These are phyloP conservation scores for Aspergillus jensenii DNA, from an alignment of 2,329 filamentous ascomycete genomes.

Conservation along the genomic window DNA sequence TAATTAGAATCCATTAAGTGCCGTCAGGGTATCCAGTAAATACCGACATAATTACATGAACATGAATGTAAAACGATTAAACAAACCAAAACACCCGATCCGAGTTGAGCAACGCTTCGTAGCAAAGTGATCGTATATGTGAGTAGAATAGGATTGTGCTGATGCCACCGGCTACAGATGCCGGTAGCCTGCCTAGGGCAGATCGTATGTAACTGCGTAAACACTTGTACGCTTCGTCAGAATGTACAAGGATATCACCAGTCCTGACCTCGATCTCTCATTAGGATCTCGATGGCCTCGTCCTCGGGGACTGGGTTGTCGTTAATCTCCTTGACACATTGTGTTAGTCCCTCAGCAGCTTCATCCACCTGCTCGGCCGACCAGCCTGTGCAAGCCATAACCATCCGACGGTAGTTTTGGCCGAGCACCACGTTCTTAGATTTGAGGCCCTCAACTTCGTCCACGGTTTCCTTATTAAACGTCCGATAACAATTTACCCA, in stretches of 20 bases:
- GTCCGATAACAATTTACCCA: slow-evolving; percentile 68
- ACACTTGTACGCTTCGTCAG: slow-evolving; percentile 3
- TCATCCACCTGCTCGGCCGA: slow-evolving; percentile 76
- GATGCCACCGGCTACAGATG: not conserved
- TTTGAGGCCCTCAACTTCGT: slow-evolving; percentile 69
- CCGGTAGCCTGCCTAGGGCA: not conserved
- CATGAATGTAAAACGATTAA: slow-evolving; percentile 7
- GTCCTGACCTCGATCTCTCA: slow-evolving; percentile 46
- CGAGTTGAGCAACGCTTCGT: slow-evolving; percentile 10
- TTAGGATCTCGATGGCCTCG: slow-evolving; percentile 45
- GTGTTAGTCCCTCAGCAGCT: slow-evolving; percentile 73
- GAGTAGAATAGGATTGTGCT: not conserved
- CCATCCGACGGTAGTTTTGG: slow-evolving; percentile 82
- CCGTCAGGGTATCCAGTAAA: slow-evolving; percentile 24
- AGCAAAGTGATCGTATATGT: slow-evolving; percentile 2
- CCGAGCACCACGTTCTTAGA: slow-evolving; percentile 81
- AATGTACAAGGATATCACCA: slow-evolving; percentile 30
- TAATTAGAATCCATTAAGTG: slow-evolving; percentile 20
- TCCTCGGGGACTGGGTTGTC: slow-evolving; percentile 56
- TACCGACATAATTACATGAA: slow-evolving; percentile 20
- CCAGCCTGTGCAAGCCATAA: slow-evolving; percentile 81
- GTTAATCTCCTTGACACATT: slow-evolving; percentile 76
- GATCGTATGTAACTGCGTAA: slow-evolving; percentile 6
- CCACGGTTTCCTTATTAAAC: slow-evolving; percentile 66
- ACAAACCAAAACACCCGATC: slow-evolving; percentile 5